Evolutionary conservation across 352 stramenopile species (phyloP).

Genomic region (Elongisporangium undulatum): DNA sequence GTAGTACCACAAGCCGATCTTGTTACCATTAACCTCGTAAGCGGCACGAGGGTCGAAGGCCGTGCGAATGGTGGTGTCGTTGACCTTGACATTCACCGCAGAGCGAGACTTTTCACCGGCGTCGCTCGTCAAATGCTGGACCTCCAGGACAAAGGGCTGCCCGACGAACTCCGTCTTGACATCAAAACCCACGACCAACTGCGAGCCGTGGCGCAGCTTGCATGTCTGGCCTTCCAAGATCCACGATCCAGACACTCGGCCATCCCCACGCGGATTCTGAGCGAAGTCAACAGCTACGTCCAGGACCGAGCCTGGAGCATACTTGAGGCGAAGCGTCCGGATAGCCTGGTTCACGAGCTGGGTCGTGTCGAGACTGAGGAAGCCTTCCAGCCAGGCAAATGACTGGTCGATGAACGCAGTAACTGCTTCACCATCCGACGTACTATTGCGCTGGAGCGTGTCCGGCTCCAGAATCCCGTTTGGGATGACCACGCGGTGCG

Average conservation of each 20-base stretch:
- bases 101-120: neutral
- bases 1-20: slow-evolving; percentile 1
- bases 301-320: neutral
- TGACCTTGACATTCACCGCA: neutral
- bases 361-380: neutral
- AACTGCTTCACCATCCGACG: neutral
- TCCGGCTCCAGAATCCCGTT: too few relatives aligned
- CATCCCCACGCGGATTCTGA: too few relatives aligned
- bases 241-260: too few relatives aligned
- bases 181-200: neutral
- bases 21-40: neutral
- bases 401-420: neutral
- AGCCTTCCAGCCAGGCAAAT: neutral
- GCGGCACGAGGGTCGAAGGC: neutral
- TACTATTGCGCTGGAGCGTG: too few relatives aligned
- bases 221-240: too few relatives aligned
- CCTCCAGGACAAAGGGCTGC: neutral
- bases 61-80: neutral
- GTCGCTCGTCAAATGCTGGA: slow-evolving; percentile 1
- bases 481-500: too few relatives aligned
- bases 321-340: neutral
- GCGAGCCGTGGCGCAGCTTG: neutral
- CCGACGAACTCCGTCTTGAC: neutral
- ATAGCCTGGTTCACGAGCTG: neutral
- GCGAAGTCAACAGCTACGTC: neutral